Percentiles rank a stretch among this genome's conserved stretches.
phyloP scores from a whole-genome alignment of 805 yeast genomes.

The Suhomyces kilbournensis region DNA sequence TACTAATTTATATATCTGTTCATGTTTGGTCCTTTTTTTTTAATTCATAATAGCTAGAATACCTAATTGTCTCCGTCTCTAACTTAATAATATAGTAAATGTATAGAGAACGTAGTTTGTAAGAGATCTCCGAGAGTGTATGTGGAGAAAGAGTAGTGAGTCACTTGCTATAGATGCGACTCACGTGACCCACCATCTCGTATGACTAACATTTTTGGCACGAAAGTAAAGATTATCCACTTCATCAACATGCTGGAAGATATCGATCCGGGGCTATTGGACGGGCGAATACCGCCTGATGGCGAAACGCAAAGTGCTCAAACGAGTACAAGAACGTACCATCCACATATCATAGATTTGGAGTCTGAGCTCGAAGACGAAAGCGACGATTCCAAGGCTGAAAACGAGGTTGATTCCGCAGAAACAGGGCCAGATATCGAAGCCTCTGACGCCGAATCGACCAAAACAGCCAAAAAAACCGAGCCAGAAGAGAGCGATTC shows the following conservation, averaged over 20 bases:
- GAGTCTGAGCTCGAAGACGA: conserved; percentile 5
- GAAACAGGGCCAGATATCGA: conserved; percentile 1
- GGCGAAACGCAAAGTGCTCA: not conserved
- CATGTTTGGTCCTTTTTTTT: not conserved
- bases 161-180: not conserved
- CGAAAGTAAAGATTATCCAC: not conserved
- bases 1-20: not conserved
- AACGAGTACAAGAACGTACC: conserved; percentile 3
- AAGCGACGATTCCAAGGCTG: conserved; percentile 4
- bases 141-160: not conserved
- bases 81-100: not conserved
- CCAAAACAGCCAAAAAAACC: not conserved
- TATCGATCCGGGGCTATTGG: conserved; percentile 3
- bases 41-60: not conserved
- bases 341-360: conserved; percentile 10
- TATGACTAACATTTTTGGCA: not conserved
- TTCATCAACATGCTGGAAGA: conserved; percentile 4
- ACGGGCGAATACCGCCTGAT: conserved; percentile 1
- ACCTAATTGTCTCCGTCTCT: not conserved
- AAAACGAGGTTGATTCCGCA: not conserved
- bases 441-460: not conserved
- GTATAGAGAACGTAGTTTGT: no score
- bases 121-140: no score
- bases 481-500: conserved; percentile 8
- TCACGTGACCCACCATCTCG: not conserved